Base-by-base conservation (phyloP, 2,329 filamentous ascomycete genomes). In the Venturia nashicola region DNA sequence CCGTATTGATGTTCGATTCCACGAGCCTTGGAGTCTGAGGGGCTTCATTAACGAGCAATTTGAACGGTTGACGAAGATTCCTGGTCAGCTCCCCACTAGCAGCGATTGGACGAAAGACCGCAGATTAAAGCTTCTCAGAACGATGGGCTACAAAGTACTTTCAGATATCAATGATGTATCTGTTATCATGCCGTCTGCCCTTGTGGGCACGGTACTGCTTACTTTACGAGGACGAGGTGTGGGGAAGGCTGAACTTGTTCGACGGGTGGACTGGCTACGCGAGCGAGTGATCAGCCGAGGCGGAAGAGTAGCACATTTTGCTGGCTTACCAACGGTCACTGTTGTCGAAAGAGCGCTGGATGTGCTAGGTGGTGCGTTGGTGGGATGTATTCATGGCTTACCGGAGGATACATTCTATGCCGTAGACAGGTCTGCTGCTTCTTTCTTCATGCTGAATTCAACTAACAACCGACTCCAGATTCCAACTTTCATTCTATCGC, bases 401-500 rank as follows among this genome's bases (percentile, higher is more conserved):
- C 88, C 89, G 0, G 94, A 99, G 73, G 90, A 90, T 20, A 97
- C 94, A 0, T 97, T 90, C 75, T 96, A 90, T 70, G 94, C 94
- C 5, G 91, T 97, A 46, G 94, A 99, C 74, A 84, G 91, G 72
- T 73, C 65, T 59, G 69, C 67, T 3, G n/a, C n/a, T 16, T 18
- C 20, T 9, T 14, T 34, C 18, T n/a, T 8, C 9, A 51, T 16
- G 23, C 32, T 43, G 27, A 62, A 18, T 39, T 8, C 36, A 3
- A 57, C 65, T 69, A 59, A 69, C 43, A 36, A n/a, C 8, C 14
- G 46, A 51, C 12, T 61, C 3, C 67, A 76, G 78, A 62, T 99
- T 99, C 78, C 94, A 99, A 72, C 83, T 99, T 11, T 96, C 91
- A 0, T 99, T 99, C 75, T 99, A 99, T 76, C 87, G 94, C 62